Base-by-base conservation (phyloP, 176 grass and related monocot genomes). In the Aegilops longissima region DNA sequence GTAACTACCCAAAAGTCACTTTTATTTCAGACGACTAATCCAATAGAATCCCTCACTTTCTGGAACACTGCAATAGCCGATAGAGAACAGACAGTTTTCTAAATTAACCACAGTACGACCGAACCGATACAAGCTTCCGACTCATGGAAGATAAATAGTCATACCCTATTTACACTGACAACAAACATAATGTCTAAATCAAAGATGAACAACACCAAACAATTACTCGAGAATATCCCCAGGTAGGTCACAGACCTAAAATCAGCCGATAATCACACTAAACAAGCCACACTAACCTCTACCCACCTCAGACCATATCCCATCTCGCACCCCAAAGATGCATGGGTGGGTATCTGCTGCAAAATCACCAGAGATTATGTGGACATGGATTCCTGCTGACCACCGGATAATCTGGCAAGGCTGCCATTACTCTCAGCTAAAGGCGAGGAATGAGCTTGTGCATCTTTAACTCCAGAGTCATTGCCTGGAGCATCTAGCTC, bases 391-490 rank as follows among this genome's bases (percentile, higher is more conserved):
- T 94, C 96, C 69, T 88, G 62, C 63, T 89, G 81, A 74, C 44
- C 81, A 77, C 83, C 36, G 8, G 86, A 85, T 54, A 90, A 91
- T 69, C 83, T 73, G 29, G 62, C 80, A 80, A 63, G 71, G 66
- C 47, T 81, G 56, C 90, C 90, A 87, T 95, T 94, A 69, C 80
- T 93, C 75, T 90, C 82, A 20, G 78, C 73, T 63, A 61, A 81
- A 81, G 92, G 88, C 20, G 92, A 89, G 61, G 33, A 81, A 40
- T 86, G 82, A 80, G 61, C 24, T 31, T 66, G 35, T 72, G 44
- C 61, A 35, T 92, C 90, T 76, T 85, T 92, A 30, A 79, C 90
- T 82, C 81, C 86, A 84, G 78, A 80, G 83, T 93, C 76, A 92
- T 85, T 90, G 74, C 81, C 87, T 33, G 83, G 80, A 59, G 81